These are phyloP conservation scores for Odonthalia washingtoniensis DNA, from an alignment of 31 red algal genomes.

Conservation along the genomic window DNA sequence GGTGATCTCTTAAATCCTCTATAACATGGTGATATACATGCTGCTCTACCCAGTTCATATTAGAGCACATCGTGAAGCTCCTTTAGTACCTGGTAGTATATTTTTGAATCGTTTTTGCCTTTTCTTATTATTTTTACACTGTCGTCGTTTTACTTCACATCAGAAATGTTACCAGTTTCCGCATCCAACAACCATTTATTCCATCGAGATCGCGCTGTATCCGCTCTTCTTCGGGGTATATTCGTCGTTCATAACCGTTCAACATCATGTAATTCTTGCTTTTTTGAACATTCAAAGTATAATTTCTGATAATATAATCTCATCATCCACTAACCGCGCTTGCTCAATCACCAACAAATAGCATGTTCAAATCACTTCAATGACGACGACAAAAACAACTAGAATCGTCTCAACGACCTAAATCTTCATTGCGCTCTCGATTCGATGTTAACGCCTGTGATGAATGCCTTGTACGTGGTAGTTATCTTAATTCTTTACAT, in stretches of 20 bases:
- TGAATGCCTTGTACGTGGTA: conserved; percentile 52
- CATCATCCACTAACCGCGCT: background rate
- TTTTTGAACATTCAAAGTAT: conserved; percentile 29
- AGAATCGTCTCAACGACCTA: conserved; percentile 7
- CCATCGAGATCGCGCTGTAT: no score
- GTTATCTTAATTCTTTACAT: conserved; percentile 41
- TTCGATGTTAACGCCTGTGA: conserved; percentile 61
- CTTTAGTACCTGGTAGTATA: no score
- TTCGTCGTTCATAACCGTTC: conserved; percentile 36
- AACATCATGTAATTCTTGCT: conserved; percentile 36
- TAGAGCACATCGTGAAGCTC: no score
- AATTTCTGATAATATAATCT: conserved; percentile 32
- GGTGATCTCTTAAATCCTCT: no score
- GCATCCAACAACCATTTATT: no score
- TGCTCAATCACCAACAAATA: background rate
- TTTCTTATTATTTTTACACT: no score
- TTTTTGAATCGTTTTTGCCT: no score
- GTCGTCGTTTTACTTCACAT: no score
- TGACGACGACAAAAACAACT: no score
- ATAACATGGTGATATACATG: no score
- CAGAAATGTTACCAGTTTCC: no score
- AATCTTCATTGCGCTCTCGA: conserved; percentile 12
- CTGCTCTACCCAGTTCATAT: no score
- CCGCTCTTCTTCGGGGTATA: conserved; percentile 42
- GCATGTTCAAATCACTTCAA: conserved; percentile 48